Conservation (phyloP, 2,329 filamentous ascomycete species). For the Pestalotiopsis sp. region DNA sequence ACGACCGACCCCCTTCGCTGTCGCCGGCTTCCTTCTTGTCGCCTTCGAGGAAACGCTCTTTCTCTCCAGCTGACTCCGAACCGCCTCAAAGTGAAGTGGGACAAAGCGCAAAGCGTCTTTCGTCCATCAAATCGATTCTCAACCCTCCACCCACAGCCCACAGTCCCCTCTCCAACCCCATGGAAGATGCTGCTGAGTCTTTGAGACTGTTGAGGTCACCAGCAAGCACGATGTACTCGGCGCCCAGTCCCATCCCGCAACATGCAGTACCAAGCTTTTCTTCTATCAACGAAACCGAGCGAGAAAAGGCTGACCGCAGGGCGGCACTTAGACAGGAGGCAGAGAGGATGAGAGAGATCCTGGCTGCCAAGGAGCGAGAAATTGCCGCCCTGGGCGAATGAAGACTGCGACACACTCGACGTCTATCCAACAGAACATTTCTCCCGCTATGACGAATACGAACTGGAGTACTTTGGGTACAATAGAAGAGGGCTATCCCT, state of each 20-base stretch:
- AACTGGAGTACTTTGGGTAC: neutral
- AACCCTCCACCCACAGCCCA: constrained; percentile 52
- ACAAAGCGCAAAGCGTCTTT: constrained; percentile 62
- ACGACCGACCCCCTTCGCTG: constrained; percentile 58
- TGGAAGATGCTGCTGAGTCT: constrained; percentile 42
- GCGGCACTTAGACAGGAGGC: constrained; percentile 72
- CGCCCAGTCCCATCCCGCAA: constrained; percentile 43
- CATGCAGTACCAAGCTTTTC: constrained; percentile 34
- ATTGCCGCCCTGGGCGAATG: constrained; percentile 55
- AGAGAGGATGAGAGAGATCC: constrained; percentile 73
- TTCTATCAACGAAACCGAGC: constrained; percentile 46
- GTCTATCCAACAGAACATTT: neutral
- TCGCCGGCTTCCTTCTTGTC: constrained; percentile 65
- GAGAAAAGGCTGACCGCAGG: constrained; percentile 62
- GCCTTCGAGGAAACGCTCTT: constrained; percentile 67
- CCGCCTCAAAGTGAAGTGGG: constrained; percentile 39
- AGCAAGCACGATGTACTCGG: constrained; percentile 41
- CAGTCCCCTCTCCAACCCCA: constrained; percentile 22
- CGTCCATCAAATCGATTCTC: constrained; percentile 76
- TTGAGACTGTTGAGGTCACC: constrained; percentile 48
- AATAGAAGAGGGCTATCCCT: neutral
- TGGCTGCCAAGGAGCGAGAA: constrained; percentile 75
- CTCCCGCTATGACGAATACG: neutral
- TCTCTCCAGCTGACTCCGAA: constrained; percentile 63
- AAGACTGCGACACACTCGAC: neutral